These are phyloP conservation scores for Aspergillus homomorphus DNA, from an alignment of 495 filamentous ascomycete species.

Conservation along the genomic window DNA sequence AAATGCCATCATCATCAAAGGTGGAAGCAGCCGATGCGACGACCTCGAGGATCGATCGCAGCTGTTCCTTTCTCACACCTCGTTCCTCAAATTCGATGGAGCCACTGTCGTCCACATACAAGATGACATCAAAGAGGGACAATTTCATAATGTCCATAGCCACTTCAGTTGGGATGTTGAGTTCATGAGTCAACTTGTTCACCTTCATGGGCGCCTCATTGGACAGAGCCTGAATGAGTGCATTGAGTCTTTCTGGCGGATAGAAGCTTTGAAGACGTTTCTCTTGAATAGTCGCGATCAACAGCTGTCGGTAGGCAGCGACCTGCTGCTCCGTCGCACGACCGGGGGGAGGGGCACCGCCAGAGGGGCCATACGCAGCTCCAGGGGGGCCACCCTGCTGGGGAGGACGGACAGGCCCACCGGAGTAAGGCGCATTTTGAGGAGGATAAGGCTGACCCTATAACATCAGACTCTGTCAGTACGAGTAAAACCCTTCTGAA, in stretches of 20 bases:
- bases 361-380: slow-evolving; percentile 26
- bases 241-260: slow-evolving; percentile 43
- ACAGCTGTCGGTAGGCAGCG: slow-evolving; percentile 49
- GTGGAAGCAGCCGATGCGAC: slow-evolving; percentile 63
- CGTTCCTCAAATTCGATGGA: slow-evolving; percentile 67
- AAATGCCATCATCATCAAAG: slow-evolving; percentile 69
- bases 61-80: slow-evolving; percentile 63
- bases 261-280: slow-evolving; percentile 56
- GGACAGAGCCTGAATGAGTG: slow-evolving; percentile 35
- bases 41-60: slow-evolving; percentile 58
- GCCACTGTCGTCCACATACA: slow-evolving; percentile 72
- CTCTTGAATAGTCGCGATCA: slow-evolving; percentile 55
- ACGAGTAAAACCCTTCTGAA: not conserved
- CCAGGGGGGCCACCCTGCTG: slow-evolving; percentile 23
- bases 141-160: slow-evolving; percentile 67
- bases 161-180: slow-evolving; percentile 58
- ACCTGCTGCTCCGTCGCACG: slow-evolving; percentile 47
- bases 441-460: slow-evolving; percentile 29
- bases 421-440: slow-evolving; percentile 34
- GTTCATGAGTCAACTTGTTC: slow-evolving; percentile 50
- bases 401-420: slow-evolving; percentile 29
- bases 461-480: slow-evolving; percentile 19
- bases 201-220: slow-evolving; percentile 48
- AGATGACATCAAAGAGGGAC: slow-evolving; percentile 61
- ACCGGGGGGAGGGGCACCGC: slow-evolving; percentile 27